Evolutionary conservation across 805 yeast genomes (phyloP), one percentile per base, ranked within the genome.

Genomic region (Yarrowia keelungensis): DNA sequence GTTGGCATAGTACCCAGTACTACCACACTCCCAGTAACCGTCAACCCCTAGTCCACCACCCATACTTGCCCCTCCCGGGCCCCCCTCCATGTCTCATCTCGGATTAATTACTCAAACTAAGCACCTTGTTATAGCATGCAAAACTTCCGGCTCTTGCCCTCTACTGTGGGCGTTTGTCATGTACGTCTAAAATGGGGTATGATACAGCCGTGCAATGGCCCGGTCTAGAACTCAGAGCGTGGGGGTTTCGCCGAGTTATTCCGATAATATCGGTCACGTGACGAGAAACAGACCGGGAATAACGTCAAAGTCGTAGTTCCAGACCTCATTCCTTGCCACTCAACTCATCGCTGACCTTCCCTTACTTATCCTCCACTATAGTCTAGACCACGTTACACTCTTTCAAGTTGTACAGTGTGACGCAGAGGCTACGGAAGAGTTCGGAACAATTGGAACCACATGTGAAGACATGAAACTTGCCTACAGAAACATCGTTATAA

Each of bases 151-250:
- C 38, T 9, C 8, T n/a, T 12, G 5, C 62, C 19, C 8, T 32
- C 14, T 9, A n/a, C 22, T 39, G 22, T 58, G 50, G 38, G 38
- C 46, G 50, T 58, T 58, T 32, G 53, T 58, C 53, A 45, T 58
- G 65, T 58, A 12, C 58, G 58, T 51, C 58, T 51, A 51, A 51
- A 50, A 50, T 50, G 56, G 56, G 56, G 56, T 51, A 12, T 36
- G 32, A 22, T 51, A 38, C 58, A 51, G 58, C 58, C 58, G 58
- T 51, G 32, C 58, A 11, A 51, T 1, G 19, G 35, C 7, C 11
- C 26, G 43, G 50, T 59, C 51, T 43, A 43, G 51, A 43, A 26
- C 9, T 26, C 7, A 26, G 32, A 26, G 32, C 4, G 32, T 26
- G 32, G 32, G 32, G 32, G 32, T 26, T 26, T 26, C 32, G 32